Conservation (phyloP, 371 early-diverging fungal genomes). For the Mortierella polycephala region DNA sequence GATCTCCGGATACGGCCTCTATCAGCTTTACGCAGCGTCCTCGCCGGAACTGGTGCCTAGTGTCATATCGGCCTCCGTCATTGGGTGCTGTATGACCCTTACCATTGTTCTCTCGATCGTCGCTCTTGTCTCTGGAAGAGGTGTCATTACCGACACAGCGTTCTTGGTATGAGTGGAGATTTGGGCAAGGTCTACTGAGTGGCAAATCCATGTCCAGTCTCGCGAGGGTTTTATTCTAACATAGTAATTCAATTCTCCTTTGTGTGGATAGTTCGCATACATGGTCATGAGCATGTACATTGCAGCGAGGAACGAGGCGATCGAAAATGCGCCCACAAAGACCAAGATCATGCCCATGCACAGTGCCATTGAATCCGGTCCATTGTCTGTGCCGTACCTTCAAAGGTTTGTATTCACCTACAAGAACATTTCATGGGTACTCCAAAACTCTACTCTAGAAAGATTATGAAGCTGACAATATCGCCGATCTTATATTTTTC, state of each 20-base stretch:
- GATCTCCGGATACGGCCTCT: constrained; percentile 42
- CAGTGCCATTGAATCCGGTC: constrained; percentile 43
- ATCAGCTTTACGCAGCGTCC: constrained; percentile 48
- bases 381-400: constrained; percentile 43
- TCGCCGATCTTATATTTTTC: neutral
- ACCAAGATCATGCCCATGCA: constrained; percentile 47
- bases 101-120: constrained; percentile 43
- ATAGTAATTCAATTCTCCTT: neutral
- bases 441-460: too few species aligned
- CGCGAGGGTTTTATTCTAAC: neutral
- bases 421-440: too few species aligned
- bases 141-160: constrained; percentile 48
- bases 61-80: constrained; percentile 49
- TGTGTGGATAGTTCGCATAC: constrained; percentile 37
- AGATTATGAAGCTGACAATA: neutral
- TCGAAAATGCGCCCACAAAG: constrained; percentile 36
- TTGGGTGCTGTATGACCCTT: constrained; percentile 52
- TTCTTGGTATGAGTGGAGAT: constrained; percentile 22
- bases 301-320: constrained; percentile 52
- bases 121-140: constrained; percentile 41
- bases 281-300: constrained; percentile 56
- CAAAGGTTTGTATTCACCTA: constrained; percentile 27
- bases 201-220: neutral
- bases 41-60: constrained; percentile 47
- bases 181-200: neutral